Evolutionary conservation across 805 yeast species (phyloP), one percentile per base, ranked within the genome.

Genomic region (Kazachstania kunashirensis): DNA sequence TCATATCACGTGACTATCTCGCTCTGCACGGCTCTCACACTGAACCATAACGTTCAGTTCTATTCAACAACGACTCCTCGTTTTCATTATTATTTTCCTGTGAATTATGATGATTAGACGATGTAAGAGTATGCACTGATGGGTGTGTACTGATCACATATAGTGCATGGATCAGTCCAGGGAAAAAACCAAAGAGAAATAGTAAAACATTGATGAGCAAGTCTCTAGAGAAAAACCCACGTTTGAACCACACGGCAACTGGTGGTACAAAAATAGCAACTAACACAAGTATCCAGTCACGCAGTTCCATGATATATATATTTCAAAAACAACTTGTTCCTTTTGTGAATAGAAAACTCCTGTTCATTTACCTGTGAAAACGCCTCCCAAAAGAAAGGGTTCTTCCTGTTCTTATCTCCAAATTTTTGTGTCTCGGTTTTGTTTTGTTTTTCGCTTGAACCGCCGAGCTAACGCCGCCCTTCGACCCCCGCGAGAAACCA

Each of bases 191-290:
- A 23, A 80, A 58, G 7, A 77, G 34, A 44, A 77, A 75, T 29
- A 81, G 63, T 19, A 73, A 55, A 28, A 80, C 64, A 53, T 80
- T 81, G 42, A 80, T 71, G 62, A 70, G 62, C 46, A 53, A 44
- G 35, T 57, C 62, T 36, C 50, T 50, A 7, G 55, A 43, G 37
- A 46, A 45, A 18, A 67, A 66, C 1, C 88, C 88, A 48, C 83
- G 62, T 57, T 81, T 81, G 43, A 79, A 53, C 33, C 75, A 68
- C 17, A 81, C 88, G 7, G 86, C 81, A 26, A 80, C 62, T 6
- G 85, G 85, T 9, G 89, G 89, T 8, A 79, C 49, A 52, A 81
- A 73, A 39, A 80, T 66, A 2, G 84, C 84, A 37, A 81, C 50
- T 34, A 79, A 66, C 2, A 81, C 85, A 42, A 78, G 53, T 40